Percentiles rank a stretch among this genome's conserved stretches.
Conservation (phyloP, 2,329 filamentous ascomycete genomes). For the Neoarthrinium moseri region DNA sequence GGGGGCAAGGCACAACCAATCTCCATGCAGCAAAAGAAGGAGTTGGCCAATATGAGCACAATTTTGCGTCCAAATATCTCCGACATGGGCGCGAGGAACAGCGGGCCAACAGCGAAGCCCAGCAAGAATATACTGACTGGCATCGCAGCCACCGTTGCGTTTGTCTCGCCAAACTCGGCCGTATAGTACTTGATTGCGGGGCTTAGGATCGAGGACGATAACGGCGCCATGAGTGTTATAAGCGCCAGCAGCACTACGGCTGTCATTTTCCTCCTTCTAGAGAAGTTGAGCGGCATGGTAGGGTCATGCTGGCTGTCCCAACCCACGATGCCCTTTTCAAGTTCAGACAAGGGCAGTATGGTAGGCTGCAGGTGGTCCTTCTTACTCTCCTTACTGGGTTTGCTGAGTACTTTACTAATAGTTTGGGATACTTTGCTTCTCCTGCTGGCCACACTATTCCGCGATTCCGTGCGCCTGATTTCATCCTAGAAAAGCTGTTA, state of each 20-base stretch:
- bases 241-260: constrained; percentile 53
- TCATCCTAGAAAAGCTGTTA: neutral
- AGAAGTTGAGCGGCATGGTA: constrained; percentile 58
- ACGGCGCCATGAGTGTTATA: constrained; percentile 65
- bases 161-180: constrained; percentile 41
- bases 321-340: constrained; percentile 53
- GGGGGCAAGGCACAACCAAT: constrained; percentile 64
- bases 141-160: constrained; percentile 45
- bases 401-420: constrained; percentile 24
- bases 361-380: constrained; percentile 31
- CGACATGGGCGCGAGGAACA: constrained; percentile 56
- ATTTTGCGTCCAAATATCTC: constrained; percentile 64
- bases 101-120: constrained; percentile 56
- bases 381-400: constrained; percentile 21
- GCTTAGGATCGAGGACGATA: constrained; percentile 61
- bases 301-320: constrained; percentile 61
- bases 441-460: neutral
- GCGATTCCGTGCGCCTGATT: neutral
- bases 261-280: constrained; percentile 54
- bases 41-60: constrained; percentile 56
- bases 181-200: constrained; percentile 45
- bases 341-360: constrained; percentile 46
- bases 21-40: constrained; percentile 61
- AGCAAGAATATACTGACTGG: constrained; percentile 62
- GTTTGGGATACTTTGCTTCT: constrained; percentile 12